These are phyloP conservation scores for Acmispon strigosus DNA, from an alignment of 306 rosid genomes.

Conservation along the genomic window DNA sequence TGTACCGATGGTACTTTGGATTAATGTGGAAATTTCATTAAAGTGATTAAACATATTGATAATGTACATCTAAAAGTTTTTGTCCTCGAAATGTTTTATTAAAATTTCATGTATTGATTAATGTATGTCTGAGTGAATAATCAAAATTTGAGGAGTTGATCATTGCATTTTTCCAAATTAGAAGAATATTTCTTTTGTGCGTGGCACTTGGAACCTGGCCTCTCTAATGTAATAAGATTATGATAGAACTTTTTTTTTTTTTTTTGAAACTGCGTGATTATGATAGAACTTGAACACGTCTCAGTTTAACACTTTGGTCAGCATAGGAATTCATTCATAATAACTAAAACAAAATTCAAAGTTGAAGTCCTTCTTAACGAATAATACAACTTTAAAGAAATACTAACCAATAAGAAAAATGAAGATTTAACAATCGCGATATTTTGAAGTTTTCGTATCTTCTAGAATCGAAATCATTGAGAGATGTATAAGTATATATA, in stretches of 20 bases:
- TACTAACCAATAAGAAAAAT: neutral
- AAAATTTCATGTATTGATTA: no score
- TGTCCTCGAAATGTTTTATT: no score
- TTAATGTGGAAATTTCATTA: no score
- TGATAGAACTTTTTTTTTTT: neutral
- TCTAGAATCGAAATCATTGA: slow-evolving; percentile 16
- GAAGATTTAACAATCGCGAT: neutral
- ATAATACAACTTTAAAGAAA: neutral
- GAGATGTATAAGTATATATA: no score
- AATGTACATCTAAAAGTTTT: no score
- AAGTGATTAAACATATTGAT: no score
- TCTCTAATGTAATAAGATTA: neutral
- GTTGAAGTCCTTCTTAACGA: neutral
- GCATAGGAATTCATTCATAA: neutral
- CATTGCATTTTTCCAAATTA: neutral
- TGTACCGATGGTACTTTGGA: no score
- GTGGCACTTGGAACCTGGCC: neutral
- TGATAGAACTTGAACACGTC: neutral
- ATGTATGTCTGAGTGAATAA: no score
- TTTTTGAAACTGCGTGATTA: no score
- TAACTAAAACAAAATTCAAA: slow-evolving; percentile 14
- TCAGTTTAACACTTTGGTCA: slow-evolving; percentile 7
- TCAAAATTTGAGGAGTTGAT: neutral
- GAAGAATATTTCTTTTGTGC: neutral
- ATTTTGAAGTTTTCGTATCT: slow-evolving; percentile 5